A percentile compares a stretch with the other conserved stretches of the same genome.
phyloP scores from a whole-genome alignment of 2,329 filamentous ascomycete species.

The Paraconiothyrium sp. region DNA sequence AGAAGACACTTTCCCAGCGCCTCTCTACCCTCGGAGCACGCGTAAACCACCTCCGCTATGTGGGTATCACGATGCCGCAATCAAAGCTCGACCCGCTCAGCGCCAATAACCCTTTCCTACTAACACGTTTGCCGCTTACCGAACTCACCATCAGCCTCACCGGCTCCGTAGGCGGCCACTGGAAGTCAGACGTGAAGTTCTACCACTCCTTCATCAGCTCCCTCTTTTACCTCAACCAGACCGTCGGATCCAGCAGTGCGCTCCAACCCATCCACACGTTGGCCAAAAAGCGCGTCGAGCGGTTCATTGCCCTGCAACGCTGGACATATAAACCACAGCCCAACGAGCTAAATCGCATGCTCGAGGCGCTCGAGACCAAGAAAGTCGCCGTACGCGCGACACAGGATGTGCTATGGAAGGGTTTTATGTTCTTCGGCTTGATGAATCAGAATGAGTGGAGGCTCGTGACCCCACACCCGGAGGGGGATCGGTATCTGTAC shows the following conservation, averaged over 20 bases:
- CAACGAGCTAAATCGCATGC: slow-evolving; percentile 9
- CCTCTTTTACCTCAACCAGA: slow-evolving; percentile 3
- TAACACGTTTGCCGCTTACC: slow-evolving; percentile 16
- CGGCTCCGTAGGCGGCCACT: not conserved
- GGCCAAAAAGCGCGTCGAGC: not conserved
- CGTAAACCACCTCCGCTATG: slow-evolving; percentile 14
- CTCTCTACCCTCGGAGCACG: slow-evolving; percentile 10
- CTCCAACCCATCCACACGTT: not conserved
- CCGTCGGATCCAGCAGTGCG: not conserved
- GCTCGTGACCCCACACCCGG: not conserved
- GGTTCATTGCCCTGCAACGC: not conserved
- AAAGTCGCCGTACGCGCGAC: slow-evolving; percentile 11
- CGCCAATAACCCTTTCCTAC: slow-evolving; percentile 19
- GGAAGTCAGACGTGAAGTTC: slow-evolving; percentile 2
- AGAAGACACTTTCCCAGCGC: not conserved
- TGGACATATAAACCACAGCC: not conserved
- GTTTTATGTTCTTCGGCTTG: slow-evolving; percentile 15
- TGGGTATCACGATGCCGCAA: slow-evolving; percentile 11
- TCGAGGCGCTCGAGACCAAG: slow-evolving; percentile 6
- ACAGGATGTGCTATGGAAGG: slow-evolving; percentile 6
- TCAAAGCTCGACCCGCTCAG: slow-evolving; percentile 9
- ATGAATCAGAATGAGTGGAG: not conserved
- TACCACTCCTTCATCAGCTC: slow-evolving; percentile 16
- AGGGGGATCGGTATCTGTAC: not conserved
- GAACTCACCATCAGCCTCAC: slow-evolving; percentile 16